Conservation (phyloP, 2,329 filamentous ascomycete species). For the Talaromyces funiculosus region DNA sequence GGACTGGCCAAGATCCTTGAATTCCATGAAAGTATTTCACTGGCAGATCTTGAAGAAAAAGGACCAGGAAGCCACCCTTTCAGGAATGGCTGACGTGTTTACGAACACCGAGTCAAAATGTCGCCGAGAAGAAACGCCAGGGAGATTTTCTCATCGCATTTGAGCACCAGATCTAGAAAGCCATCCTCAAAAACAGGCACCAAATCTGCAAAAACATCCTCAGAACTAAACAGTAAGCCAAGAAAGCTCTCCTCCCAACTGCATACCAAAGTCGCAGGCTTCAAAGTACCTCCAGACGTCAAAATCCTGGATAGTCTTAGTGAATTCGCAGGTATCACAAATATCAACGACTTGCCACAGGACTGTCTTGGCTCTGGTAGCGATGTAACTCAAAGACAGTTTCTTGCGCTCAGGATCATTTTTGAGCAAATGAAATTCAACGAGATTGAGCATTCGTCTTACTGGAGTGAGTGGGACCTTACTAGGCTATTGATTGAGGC, state of each 20-base stretch:
- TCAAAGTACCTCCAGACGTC: neutral
- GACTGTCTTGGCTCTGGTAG: neutral
- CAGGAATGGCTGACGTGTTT: no score
- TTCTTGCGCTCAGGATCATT: neutral
- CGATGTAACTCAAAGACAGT: neutral
- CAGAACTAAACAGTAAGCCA: neutral
- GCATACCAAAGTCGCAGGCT: neutral
- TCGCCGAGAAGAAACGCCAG: no score
- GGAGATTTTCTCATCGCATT: no score
- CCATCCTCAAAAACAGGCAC: no score
- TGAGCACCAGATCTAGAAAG: no score
- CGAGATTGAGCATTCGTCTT: neutral
- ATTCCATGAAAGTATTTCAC: no score
- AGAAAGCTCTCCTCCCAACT: neutral
- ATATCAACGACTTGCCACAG: neutral
- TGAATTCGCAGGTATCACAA: neutral
- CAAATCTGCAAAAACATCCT: neutral
- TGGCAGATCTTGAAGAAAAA: no score
- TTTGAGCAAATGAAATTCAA: no score
- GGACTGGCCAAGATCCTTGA: no score
- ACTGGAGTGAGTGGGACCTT: neutral
- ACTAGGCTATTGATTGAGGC: neutral
- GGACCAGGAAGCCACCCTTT: no score
- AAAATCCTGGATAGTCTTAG: neutral
- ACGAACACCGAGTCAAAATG: no score